These are phyloP conservation scores for Hyphopichia fennica DNA, from an alignment of 1,139 yeast genomes.

Conservation along the genomic window DNA sequence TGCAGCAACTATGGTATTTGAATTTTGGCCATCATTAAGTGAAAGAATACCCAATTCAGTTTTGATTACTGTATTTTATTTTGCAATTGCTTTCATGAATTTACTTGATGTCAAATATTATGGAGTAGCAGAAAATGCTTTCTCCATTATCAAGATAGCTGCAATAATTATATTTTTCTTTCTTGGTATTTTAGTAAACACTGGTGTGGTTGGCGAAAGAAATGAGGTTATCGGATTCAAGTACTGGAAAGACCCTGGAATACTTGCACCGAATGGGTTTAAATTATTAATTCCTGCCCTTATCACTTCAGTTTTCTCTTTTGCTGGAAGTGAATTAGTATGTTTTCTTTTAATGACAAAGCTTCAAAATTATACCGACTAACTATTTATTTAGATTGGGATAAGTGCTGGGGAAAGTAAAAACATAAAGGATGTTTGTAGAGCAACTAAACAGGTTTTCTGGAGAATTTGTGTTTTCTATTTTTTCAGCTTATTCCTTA, in stretches of 20 bases:
- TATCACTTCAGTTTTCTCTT: constrained; percentile 42
- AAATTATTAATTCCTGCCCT: constrained; percentile 45
- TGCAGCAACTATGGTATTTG: constrained; percentile 20
- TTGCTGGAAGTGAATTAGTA: constrained; percentile 45
- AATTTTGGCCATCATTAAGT: constrained; percentile 18
- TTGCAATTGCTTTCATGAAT: constrained; percentile 17
- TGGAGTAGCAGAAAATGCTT: constrained; percentile 49
- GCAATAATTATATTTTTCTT: constrained; percentile 22
- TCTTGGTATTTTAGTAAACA: constrained; percentile 57
- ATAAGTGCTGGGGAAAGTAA: constrained; percentile 31
- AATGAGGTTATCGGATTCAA: constrained; percentile 65
- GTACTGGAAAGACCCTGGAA: constrained; percentile 65
- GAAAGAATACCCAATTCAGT: constrained; percentile 16
- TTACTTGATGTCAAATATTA: constrained; percentile 21
- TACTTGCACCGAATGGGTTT: constrained; percentile 40
- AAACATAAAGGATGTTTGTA: constrained; percentile 6
- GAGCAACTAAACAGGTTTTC: constrained; percentile 9
- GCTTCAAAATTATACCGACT: not conserved
- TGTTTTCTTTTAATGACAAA: constrained; percentile 17
- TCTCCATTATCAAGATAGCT: constrained; percentile 54
- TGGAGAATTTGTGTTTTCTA: constrained; percentile 8
- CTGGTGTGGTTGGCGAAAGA: constrained; percentile 57
- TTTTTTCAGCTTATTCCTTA: constrained; percentile 7
- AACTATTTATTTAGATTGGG: constrained; percentile 22
- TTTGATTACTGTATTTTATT: constrained; percentile 17